phyloP scores from a whole-genome alignment of 2,329 filamentous ascomycete genomes.

The Ceratocystis cubensis region DNA sequence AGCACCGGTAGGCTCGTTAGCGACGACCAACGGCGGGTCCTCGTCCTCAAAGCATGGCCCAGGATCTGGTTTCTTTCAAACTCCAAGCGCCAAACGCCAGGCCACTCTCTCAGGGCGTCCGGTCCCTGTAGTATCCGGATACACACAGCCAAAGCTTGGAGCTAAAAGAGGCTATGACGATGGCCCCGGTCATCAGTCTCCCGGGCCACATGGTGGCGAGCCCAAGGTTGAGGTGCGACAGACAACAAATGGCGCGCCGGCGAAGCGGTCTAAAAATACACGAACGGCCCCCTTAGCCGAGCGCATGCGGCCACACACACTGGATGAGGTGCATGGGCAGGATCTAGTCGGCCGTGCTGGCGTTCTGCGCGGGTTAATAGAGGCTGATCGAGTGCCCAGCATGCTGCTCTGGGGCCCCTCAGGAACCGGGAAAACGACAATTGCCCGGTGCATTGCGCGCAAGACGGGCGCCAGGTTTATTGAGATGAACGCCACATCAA shows the following conservation, averaged over 20 bases:
- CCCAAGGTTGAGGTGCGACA: not conserved
- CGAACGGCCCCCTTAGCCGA: conserved; percentile 78
- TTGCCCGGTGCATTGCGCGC: conserved; percentile 77
- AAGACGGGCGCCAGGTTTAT: conserved; percentile 76
- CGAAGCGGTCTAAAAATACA: conserved; percentile 55
- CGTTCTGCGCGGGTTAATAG: conserved; percentile 76
- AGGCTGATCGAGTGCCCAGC: conserved; percentile 72
- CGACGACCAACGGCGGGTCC: not conserved
- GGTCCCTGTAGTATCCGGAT: not conserved
- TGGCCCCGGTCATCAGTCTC: conserved; percentile 32
- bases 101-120: conserved; percentile 26
- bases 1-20: not conserved
- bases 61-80: conserved; percentile 49
- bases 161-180: conserved; percentile 43
- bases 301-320: conserved; percentile 72
- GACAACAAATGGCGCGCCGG: conserved; percentile 13
- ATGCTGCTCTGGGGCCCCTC: conserved; percentile 89
- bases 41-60: conserved; percentile 28
- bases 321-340: conserved; percentile 84
- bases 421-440: conserved; percentile 79
- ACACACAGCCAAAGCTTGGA: conserved; percentile 2
- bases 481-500: conserved; percentile 88
- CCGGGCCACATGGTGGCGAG: not conserved
- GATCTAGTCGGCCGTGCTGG: conserved; percentile 76
- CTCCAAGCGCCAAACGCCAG: conserved; percentile 45